Percentiles rank a stretch among this genome's conserved stretches.
These are phyloP conservation scores for Lachnellula arida DNA, from an alignment of 2,329 filamentous ascomycete species.

Conservation along the genomic window DNA sequence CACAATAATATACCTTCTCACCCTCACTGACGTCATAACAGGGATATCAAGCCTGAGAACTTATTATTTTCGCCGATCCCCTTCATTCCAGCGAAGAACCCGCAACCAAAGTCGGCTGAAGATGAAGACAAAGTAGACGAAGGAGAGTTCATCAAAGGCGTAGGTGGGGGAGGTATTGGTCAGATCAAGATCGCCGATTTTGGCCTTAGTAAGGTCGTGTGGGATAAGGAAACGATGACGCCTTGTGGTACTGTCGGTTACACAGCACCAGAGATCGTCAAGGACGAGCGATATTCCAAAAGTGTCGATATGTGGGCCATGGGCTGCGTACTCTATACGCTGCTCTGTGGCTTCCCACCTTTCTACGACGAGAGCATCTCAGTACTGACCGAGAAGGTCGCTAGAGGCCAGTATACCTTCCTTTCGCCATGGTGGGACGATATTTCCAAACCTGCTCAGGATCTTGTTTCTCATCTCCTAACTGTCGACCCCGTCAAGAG, in stretches of 20 bases:
- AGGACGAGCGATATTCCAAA: conserved; percentile 98
- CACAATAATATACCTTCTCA: background rate
- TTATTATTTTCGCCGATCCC: conserved; percentile 86
- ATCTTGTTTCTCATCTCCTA: conserved; percentile 86
- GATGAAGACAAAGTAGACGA: conserved; percentile 98
- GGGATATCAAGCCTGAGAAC: conserved; percentile 98
- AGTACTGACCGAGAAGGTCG: conserved; percentile 94
- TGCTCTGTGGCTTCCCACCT: conserved; percentile 94
- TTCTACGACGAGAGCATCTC: conserved; percentile 99
- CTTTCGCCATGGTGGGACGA: conserved; percentile 99
- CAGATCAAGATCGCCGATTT: conserved; percentile 98
- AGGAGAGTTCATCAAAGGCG: conserved; percentile 80
- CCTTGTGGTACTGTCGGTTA: conserved; percentile 99
- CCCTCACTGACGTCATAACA: conserved; percentile 40
- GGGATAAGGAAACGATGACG: conserved; percentile 98
- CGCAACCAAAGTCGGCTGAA: conserved; percentile 76
- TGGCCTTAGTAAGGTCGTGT: conserved; percentile 94
- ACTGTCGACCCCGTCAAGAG: conserved; percentile 94
- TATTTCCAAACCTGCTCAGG: conserved; percentile 90
- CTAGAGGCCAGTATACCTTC: conserved; percentile 94
- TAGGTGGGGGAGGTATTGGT: conserved; percentile 86
- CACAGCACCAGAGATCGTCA: conserved; percentile 96
- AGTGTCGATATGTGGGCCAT: conserved; percentile 99
- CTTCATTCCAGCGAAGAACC: conserved; percentile 72
- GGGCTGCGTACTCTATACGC: conserved; percentile 92